Evolutionary conservation across 108 stramenopile species (phyloP).

Genomic region (Mediolabrus comicus): DNA sequence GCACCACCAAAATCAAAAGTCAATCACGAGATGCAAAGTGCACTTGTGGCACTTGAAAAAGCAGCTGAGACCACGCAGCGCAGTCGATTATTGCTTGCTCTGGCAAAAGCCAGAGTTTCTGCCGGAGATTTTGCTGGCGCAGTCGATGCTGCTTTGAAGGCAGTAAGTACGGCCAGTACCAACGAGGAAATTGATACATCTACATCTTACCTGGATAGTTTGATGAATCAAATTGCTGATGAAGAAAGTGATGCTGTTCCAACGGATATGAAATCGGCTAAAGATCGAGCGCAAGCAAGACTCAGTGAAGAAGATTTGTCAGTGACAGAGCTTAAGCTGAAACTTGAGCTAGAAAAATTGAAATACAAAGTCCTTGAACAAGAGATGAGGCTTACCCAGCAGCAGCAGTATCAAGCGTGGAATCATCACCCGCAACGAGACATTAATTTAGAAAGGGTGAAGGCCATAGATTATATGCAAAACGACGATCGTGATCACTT

Average conservation of each 20-base stretch:
- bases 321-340: constrained; percentile 30
- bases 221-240: constrained; percentile 29
- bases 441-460: background rate
- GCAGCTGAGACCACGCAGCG: constrained; percentile 25
- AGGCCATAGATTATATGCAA: constrained; percentile 27
- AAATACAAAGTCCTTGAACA: constrained; percentile 50
- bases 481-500: no score
- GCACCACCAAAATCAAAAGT: background rate
- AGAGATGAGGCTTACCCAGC: constrained; percentile 20
- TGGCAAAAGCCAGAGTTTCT: constrained; percentile 38
- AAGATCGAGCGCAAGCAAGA: background rate
- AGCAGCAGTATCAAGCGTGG: background rate
- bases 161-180: constrained; percentile 14
- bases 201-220: constrained; percentile 37
- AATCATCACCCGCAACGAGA: constrained; percentile 4
- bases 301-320: constrained; percentile 8
- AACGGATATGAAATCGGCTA: background rate
- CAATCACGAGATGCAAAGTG: constrained; percentile 31
- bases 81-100: constrained; percentile 30
- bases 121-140: constrained; percentile 39
- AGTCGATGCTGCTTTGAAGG: constrained; percentile 35
- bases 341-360: constrained; percentile 42
- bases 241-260: background rate
- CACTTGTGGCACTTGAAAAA: constrained; percentile 36
- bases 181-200: constrained; percentile 29